phyloP scores from a whole-genome alignment of 1,284 basidiomycete species.

The Inonotus obliquus region DNA sequence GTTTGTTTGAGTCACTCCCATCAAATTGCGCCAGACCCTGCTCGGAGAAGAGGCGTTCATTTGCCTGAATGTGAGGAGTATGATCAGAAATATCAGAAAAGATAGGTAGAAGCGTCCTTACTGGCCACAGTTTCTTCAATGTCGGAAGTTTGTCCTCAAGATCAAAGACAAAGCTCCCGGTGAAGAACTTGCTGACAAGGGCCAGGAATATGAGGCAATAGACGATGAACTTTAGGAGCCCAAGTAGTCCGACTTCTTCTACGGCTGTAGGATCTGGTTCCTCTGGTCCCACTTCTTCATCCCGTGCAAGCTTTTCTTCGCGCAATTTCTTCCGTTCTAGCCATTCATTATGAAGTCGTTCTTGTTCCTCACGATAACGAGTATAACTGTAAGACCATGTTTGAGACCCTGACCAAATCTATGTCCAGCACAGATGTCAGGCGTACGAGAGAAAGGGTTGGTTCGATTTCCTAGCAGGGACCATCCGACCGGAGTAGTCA shows the following conservation, averaged over 20 bases:
- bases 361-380: slow-evolving; percentile 59
- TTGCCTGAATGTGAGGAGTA: slow-evolving; percentile 32
- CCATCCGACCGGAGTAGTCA: slow-evolving; percentile 51
- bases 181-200: slow-evolving; percentile 74
- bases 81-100: neutral
- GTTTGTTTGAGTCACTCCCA: slow-evolving; percentile 63
- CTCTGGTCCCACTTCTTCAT: slow-evolving; percentile 66
- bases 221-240: slow-evolving; percentile 64
- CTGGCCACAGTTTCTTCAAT: slow-evolving; percentile 58
- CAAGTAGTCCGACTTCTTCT: slow-evolving; percentile 58
- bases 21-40: slow-evolving; percentile 66
- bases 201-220: slow-evolving; percentile 47
- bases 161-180: slow-evolving; percentile 78
- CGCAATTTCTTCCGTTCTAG: slow-evolving; percentile 63
- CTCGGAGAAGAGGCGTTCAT: slow-evolving; percentile 73
- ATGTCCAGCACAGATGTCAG: neutral
- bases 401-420: slow-evolving; percentile 7
- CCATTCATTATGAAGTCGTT: slow-evolving; percentile 61
- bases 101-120: slow-evolving; percentile 30
- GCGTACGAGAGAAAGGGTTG: slow-evolving; percentile 74
- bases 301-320: slow-evolving; percentile 65
- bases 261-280: slow-evolving; percentile 67
- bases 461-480: slow-evolving; percentile 74
- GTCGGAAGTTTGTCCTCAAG: slow-evolving; percentile 56
- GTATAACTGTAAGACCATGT: slow-evolving; percentile 47